Conservation (phyloP, 2,329 filamentous ascomycete species). For the Colletotrichum somersetense region DNA sequence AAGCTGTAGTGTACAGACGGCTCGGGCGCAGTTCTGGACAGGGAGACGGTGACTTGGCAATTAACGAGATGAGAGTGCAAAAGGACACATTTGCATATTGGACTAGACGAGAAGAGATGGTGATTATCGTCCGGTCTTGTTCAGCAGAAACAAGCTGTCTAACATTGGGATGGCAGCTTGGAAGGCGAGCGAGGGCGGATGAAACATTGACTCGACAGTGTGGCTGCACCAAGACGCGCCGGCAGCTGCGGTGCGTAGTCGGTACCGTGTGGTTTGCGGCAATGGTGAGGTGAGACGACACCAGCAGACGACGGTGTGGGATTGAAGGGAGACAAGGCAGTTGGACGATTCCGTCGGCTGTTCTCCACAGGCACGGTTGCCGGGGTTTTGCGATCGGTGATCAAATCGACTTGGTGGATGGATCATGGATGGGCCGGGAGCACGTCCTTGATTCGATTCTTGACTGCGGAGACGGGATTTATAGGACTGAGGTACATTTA, state of each 20-base stretch:
- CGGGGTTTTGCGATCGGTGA: slow-evolving; percentile 37
- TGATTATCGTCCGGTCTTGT: background rate
- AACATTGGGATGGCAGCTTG: background rate
- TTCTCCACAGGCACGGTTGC: slow-evolving; percentile 38
- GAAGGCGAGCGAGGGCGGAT: slow-evolving; percentile 6
- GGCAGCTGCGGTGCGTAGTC: slow-evolving; percentile 22
- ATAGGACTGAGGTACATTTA: background rate
- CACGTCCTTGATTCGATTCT: slow-evolving; percentile 32
- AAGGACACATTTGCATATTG: background rate
- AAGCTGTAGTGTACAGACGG: background rate
- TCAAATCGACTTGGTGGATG: slow-evolving; percentile 28
- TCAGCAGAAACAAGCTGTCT: slow-evolving; percentile 1
- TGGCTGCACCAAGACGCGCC: slow-evolving; percentile 36
- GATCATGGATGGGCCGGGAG: slow-evolving; percentile 16
- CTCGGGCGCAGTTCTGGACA: background rate
- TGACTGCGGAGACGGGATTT: slow-evolving; percentile 29
- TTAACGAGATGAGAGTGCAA: background rate
- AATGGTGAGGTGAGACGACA: slow-evolving; percentile 20
- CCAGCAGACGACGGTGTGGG: background rate
- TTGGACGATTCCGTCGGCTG: slow-evolving; percentile 11
- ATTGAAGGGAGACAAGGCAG: background rate
- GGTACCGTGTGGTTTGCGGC: slow-evolving; percentile 27
- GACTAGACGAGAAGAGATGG: background rate
- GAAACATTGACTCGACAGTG: slow-evolving; percentile 31
- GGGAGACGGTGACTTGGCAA: background rate